Evolutionary conservation across 257 asterid species (phyloP), one percentile per base, ranked within the genome.

Genomic region (Verbena officinalis): DNA sequence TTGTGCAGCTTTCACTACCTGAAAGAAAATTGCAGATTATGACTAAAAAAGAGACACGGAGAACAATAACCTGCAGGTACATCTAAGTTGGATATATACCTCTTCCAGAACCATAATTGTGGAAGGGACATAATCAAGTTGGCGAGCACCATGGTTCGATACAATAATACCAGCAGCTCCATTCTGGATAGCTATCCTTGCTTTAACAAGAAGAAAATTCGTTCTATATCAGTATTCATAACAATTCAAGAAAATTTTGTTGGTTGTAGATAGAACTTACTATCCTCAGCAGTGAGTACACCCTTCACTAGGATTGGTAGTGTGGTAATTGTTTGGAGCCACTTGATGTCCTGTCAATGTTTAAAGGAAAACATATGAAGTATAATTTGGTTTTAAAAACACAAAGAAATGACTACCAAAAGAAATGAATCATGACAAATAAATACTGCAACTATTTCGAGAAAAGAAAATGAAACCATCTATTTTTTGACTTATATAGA

Each of bases 141-240:
- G 98, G 52, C 98, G 95, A 76, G 98, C 98, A 10, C 98, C 98
- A 12, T 92, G 98, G 61, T 92, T 92, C 64, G 97, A 92, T 9
- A 89, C 97, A 51, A 92, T 92, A 65, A 89, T 89, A 27, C 96
- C 98, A 44, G 95, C 93, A 33, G 91, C 98, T 67, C 98, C 97
- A 68, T 23, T 78, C 90, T 92, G 96, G 73, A 92, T 59, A 27
- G 98, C 83, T 16, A 92, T 62, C 73, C 96, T 82, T 45, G 98
- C 96, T 87, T 87, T 58, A n/a, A n/a, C n/a, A n/a, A n/a, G n/a
- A n/a, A n/a, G n/a, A n/a, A n/a, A n/a, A n/a, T n/a, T n/a, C n/a
- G n/a, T n/a, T n/a, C n/a, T n/a, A n/a, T n/a, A n/a, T n/a, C n/a
- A n/a, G n/a, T n/a, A n/a, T n/a, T n/a, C n/a, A n/a, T n/a, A n/a